Conservation (phyloP, 495 filamentous ascomycete genomes). For the Cenococcum geophilum region DNA sequence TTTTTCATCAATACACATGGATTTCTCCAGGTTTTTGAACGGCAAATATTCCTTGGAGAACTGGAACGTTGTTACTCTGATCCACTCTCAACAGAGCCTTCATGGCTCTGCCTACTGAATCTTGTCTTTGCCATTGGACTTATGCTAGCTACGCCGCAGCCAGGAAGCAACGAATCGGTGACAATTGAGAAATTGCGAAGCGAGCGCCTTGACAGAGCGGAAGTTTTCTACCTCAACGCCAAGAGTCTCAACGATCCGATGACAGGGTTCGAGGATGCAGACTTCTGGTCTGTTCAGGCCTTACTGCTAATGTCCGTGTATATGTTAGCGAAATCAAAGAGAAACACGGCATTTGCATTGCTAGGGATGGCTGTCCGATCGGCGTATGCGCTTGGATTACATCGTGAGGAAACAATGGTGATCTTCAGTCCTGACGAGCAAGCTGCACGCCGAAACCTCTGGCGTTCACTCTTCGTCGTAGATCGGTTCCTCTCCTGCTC, state of each 20-base stretch:
- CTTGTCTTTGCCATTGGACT: constrained; percentile 56
- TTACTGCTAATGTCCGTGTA: constrained; percentile 56
- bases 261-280: constrained; percentile 55
- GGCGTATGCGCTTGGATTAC: constrained; percentile 54
- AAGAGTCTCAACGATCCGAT: constrained; percentile 50
- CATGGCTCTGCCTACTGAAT: constrained; percentile 51
- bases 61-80: constrained; percentile 50
- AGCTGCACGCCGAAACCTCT: constrained; percentile 48
- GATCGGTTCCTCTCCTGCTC: constrained; percentile 56
- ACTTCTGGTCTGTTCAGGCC: constrained; percentile 58
- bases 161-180: constrained; percentile 43
- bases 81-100: constrained; percentile 45
- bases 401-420: constrained; percentile 55
- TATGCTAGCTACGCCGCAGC: constrained; percentile 48
- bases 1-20: constrained; percentile 59
- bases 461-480: constrained; percentile 56
- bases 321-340: constrained; percentile 50
- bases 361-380: constrained; percentile 60
- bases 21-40: constrained; percentile 51
- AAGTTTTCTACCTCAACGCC: constrained; percentile 55
- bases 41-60: constrained; percentile 42
- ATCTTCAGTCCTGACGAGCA: constrained; percentile 46
- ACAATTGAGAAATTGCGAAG: constrained; percentile 48
- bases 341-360: constrained; percentile 56
- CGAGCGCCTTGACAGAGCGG: constrained; percentile 46